These are phyloP conservation scores for Epichloe bromicola DNA, from an alignment of 2,329 filamentous ascomycete species.

Conservation along the genomic window DNA sequence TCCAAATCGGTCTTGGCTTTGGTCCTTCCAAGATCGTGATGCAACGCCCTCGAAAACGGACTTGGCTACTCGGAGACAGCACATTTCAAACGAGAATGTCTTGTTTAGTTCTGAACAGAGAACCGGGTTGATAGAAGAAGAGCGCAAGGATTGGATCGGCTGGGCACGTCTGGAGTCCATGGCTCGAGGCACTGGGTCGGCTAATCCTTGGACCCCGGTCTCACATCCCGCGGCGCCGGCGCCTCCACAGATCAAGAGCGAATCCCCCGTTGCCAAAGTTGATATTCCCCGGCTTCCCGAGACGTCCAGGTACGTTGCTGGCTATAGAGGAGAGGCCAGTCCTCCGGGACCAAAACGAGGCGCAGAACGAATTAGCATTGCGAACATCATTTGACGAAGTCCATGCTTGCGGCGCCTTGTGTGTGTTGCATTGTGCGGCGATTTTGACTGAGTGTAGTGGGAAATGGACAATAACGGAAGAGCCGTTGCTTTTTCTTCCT, in stretches of 20 bases:
- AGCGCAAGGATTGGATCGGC: conserved; percentile 59
- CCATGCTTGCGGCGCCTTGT: not conserved
- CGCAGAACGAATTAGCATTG: conserved; percentile 20
- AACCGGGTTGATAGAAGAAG: conserved; percentile 41
- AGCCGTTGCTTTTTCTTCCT: not conserved
- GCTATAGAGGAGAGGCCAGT: conserved; percentile 16
- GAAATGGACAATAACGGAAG: not conserved
- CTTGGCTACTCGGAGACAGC: conserved; percentile 7
- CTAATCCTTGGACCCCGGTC: conserved; percentile 19
- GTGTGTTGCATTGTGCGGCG: not conserved
- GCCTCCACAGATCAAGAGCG: conserved; percentile 23
- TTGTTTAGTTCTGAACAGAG: conserved; percentile 33
- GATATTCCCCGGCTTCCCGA: conserved; percentile 18
- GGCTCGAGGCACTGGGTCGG: conserved; percentile 17
- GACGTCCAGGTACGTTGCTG: conserved; percentile 16
- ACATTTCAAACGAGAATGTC: conserved; percentile 20
- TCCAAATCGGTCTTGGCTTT: conserved; percentile 71
- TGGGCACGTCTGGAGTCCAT: conserved; percentile 60
- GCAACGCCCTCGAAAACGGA: conserved; percentile 12
- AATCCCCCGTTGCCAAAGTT: conserved; percentile 16
- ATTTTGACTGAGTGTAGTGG: not conserved
- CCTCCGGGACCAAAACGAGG: conserved; percentile 15
- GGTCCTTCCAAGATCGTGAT: conserved; percentile 50
- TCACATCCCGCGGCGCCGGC: conserved; percentile 17
- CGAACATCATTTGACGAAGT: conserved; percentile 27